Base-by-base conservation (phyloP, 805 yeast genomes). In the Clavispora santaluciae region DNA sequence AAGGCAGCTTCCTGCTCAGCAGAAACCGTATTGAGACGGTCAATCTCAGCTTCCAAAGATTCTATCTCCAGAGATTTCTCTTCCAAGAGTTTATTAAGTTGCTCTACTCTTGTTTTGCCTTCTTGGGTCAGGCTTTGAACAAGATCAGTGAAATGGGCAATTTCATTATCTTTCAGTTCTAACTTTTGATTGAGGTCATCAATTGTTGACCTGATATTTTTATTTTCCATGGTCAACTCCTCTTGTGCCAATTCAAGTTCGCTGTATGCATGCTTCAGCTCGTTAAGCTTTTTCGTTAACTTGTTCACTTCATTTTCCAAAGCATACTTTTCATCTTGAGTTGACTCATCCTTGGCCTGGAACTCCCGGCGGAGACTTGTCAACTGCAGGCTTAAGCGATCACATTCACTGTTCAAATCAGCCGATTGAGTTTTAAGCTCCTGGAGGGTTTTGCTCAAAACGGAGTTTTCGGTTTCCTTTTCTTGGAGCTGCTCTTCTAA, bases 371-470 rank as follows among this genome's bases (percentile, higher is more conserved):
- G 64, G 30, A 72, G 43, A 5, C 53, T 46, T 6, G 66, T 55
- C 35, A 73, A 55, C 6, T 71, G 67, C 22, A 54, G 57, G 15
- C 73, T 68, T 34, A 78, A 59, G 29, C 76, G 59, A 35, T 75
- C 78, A 51, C 83, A 78, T 50, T 81, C 85, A 22, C 57, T 59
- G 46, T 78, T 79, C 45, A 81, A 53, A 22, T 68, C 72, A 2
- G 42, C 50, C 16, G 64, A 58, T 46, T 72, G 50, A 10, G 39
- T 45, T 13, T 37, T 49, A 22, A 56, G 39, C 15, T 35, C 37
- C 3, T 38, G 39, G 10, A 50, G 36, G n/a, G 36, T 37, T 3
- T 53, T 53, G n/a, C 54, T 48, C 40, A 61, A 44, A 5, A 28
- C 20, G 12, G 31, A 16, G 20, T 28, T 28, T 9, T 28, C 31